Evolutionary conservation across 306 rosid species (phyloP).

Genomic region (Citrullus mucosospermus): DNA sequence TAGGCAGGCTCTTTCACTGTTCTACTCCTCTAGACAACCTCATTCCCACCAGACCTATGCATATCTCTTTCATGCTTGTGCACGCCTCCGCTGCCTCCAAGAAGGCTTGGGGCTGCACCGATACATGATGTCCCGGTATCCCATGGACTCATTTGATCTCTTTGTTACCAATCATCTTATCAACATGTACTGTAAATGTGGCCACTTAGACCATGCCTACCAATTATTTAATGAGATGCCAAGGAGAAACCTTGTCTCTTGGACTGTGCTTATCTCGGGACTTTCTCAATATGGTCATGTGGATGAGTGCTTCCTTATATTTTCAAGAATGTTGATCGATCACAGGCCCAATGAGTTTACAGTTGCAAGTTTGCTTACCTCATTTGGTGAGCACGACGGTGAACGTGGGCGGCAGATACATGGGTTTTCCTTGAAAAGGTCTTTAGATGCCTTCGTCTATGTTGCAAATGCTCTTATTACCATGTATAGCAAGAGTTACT

Average conservation of each 20-base stretch:
- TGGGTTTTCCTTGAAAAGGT: constrained; percentile 54
- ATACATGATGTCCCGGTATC: constrained; percentile 34
- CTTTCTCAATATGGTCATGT: constrained; percentile 33
- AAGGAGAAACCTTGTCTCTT: constrained; percentile 50
- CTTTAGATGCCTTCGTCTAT: constrained; percentile 44
- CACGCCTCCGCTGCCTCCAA: constrained; percentile 34
- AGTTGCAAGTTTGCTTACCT: constrained; percentile 59
- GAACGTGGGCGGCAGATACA: constrained; percentile 66
- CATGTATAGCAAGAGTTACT: constrained; percentile 54
- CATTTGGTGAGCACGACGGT: constrained; percentile 20
- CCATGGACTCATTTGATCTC: constrained; percentile 23
- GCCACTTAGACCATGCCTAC: constrained; percentile 31
- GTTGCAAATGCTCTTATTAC: constrained; percentile 79
- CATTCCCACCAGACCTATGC: constrained; percentile 47
- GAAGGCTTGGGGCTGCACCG: constrained; percentile 57
- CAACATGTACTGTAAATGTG: constrained; percentile 70
- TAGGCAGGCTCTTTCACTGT: constrained; percentile 40
- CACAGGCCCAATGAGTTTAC: constrained; percentile 68
- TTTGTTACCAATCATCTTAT: constrained; percentile 60
- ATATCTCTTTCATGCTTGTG: constrained; percentile 56
- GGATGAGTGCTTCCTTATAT: constrained; percentile 37
- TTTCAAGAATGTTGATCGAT: constrained; percentile 34
- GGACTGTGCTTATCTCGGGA: constrained; percentile 77
- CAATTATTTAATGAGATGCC: constrained; percentile 62
- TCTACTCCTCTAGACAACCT: constrained; percentile 24